Base-by-base conservation (phyloP, 768 basidiomycete genomes). In the Rhodotorula toruloides region DNA sequence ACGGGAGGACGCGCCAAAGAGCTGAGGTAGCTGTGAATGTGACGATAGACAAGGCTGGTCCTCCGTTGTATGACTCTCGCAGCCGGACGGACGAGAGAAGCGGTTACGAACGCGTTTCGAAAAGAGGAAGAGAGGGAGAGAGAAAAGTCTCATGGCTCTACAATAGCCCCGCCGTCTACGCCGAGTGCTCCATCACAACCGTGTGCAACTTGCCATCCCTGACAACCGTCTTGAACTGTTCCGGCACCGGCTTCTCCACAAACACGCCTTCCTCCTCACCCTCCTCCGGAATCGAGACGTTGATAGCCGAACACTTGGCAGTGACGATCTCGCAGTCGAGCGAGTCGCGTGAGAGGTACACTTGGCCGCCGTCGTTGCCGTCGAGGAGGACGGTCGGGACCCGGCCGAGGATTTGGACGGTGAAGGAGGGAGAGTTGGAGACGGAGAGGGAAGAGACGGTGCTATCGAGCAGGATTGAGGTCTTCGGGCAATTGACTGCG, bases 381-480 rank as follows among this genome's bases (percentile, higher is more conserved):
- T 99, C 96, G 27, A 99, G 79, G 74, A 93, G 90, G 65, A 99
- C 85, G 71, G 91, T 98, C 3, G 96, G 94, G 39, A 88, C 89
- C 2, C 82, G 80, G 34, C 94, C 94, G 4, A 87, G 89, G 72
- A 99, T 86, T 78, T 99, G 94, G 47, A 98, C 79, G 22, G 86
- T 84, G 80, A 99, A 98, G 3, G 91, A 96, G 1, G 92, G 91
- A 0, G 91, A 96, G 70, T 85, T 86, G 47, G 92, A 97, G 44
- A 98, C 81, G 3, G 87, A 86, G 58, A 99, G 82, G 1, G 87
- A 85, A 22, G 96, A 90, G n/a, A 99, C 90, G 50, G 92, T 90
- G 3, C 89, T 91, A 43, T 94, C 89, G 31, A 98, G 84, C 39
- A 97, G 84, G 42, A 98, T 81, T 8, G 90, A 86, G 0, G 88